These are phyloP conservation scores for Corchorus olitorius DNA, from an alignment of 345 rosid species.

Conservation along the genomic window DNA sequence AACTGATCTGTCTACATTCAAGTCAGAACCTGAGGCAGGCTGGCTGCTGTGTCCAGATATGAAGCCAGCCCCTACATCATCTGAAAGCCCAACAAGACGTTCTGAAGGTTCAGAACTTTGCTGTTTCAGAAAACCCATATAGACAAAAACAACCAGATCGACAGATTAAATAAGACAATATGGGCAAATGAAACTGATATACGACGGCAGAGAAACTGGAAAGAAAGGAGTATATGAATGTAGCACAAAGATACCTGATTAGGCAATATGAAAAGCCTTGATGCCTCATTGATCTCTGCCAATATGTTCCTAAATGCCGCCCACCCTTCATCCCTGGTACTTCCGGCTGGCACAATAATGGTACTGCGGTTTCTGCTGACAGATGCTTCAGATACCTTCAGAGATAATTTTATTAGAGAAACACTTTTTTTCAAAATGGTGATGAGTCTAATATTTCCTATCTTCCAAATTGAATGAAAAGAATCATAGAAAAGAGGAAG, in stretches of 20 bases:
- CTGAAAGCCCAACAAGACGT: constrained; percentile 84
- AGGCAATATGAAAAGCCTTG: constrained; percentile 65
- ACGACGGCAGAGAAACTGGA: neutral
- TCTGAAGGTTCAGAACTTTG: constrained; percentile 72
- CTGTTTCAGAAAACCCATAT: constrained; percentile 39
- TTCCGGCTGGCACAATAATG: constrained; percentile 95
- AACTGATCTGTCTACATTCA: constrained; percentile 65
- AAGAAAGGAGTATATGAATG: constrained; percentile 20
- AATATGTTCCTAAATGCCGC: constrained; percentile 90
- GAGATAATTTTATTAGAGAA: neutral
- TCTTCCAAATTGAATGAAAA: constrained; percentile 10
- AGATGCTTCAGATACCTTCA: constrained; percentile 95
- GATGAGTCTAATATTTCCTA: neutral
- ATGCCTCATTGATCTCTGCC: constrained; percentile 88
- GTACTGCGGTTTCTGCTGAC: constrained; percentile 94
- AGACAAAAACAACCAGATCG: constrained; percentile 17
- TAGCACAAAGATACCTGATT: constrained; percentile 59
- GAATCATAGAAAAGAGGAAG: neutral
- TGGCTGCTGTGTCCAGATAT: constrained; percentile 92
- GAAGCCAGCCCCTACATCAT: constrained; percentile 99
- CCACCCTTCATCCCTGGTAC: constrained; percentile 91
- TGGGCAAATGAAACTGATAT: constrained; percentile 8
- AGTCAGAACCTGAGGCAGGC: constrained; percentile 64
- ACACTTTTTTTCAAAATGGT: neutral
- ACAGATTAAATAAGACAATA: constrained; percentile 22